A percentile compares a stretch with the other conserved stretches of the same genome.
phyloP scores from a whole-genome alignment of 805 yeast genomes.

The Zygotorulaspora chibaensis region DNA sequence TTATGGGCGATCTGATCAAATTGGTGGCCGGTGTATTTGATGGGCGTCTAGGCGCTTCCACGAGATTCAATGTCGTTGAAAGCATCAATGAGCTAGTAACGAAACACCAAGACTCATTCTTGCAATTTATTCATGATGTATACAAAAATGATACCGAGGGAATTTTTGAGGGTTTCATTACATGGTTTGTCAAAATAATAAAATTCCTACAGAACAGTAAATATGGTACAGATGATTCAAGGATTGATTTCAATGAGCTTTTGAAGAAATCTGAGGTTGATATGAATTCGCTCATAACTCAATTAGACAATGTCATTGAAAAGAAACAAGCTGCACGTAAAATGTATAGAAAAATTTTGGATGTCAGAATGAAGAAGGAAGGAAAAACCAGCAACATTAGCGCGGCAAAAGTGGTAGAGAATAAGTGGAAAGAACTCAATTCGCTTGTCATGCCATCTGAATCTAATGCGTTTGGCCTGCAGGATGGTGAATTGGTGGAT shows the following conservation, averaged over 20 bases:
- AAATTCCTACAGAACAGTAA: conserved; percentile 61
- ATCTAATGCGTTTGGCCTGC: conserved; percentile 45
- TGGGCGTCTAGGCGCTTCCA: conserved; percentile 41
- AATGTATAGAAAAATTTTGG: conserved; percentile 28
- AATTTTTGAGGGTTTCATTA: conserved; percentile 64
- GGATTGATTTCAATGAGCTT: conserved; percentile 44
- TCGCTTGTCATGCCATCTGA: conserved; percentile 40
- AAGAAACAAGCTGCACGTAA: conserved; percentile 37
- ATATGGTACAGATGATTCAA: conserved; percentile 36
- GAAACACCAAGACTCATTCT: conserved; percentile 67
- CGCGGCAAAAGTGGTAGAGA: conserved; percentile 33
- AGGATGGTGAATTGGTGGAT: conserved; percentile 47
- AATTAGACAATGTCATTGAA: conserved; percentile 39
- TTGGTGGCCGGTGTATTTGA: conserved; percentile 52
- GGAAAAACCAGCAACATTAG: conserved; percentile 16
- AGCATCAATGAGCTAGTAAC: conserved; percentile 61
- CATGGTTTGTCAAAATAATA: conserved; percentile 70
- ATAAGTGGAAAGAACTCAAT: conserved; percentile 44
- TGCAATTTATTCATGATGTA: conserved; percentile 74
- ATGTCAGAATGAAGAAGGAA: conserved; percentile 21
- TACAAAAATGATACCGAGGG: conserved; percentile 70
- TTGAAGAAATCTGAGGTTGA: conserved; percentile 30
- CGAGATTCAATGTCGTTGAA: conserved; percentile 55
- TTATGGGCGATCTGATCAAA: conserved; percentile 61
- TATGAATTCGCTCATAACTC: conserved; percentile 32